phyloP scores from a whole-genome alignment of 2,329 filamentous ascomycete genomes.

The Colletotrichum destructivum region DNA sequence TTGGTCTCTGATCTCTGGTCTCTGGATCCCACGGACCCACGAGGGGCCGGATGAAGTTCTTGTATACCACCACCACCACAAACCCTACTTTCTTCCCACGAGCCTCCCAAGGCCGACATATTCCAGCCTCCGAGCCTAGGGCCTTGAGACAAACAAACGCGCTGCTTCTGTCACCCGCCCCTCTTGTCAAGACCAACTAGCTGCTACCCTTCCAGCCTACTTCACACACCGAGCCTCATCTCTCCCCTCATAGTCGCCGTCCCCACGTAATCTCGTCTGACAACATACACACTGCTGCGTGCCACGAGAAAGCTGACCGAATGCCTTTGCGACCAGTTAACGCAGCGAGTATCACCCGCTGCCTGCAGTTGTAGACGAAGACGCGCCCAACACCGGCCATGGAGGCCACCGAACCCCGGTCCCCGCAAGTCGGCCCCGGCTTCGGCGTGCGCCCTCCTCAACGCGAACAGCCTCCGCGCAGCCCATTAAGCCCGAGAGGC shows the following conservation, averaged over 20 bases:
- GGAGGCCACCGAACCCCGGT: constrained; percentile 46
- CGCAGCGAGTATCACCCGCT: constrained; percentile 44
- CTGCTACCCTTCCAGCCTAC: constrained; percentile 22
- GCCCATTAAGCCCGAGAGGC: constrained; percentile 34
- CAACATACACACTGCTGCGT: constrained; percentile 8
- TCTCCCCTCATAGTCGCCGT: background rate
- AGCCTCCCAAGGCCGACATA: constrained; percentile 6
- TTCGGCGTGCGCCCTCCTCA: constrained; percentile 35
- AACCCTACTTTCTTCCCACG: constrained; percentile 2
- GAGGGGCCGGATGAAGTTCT: constrained; percentile 19
- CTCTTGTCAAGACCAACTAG: background rate
- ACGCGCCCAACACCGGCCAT: constrained; percentile 41
- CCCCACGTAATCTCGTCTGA: background rate
- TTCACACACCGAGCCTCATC: constrained; percentile 17
- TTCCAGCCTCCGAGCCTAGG: constrained; percentile 28
- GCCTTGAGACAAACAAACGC: constrained; percentile 38
- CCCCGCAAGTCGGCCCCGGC: constrained; percentile 31
- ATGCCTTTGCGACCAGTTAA: constrained; percentile 39
- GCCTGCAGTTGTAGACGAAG: constrained; percentile 31
- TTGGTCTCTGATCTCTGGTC: background rate
- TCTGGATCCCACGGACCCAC: constrained; percentile 36
- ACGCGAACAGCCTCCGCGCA: constrained; percentile 32
- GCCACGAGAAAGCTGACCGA: constrained; percentile 30
- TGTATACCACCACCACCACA: constrained; percentile 10
- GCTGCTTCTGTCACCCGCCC: constrained; percentile 24